Conservation (phyloP, 2,329 filamentous ascomycete species). For the Alternaria brassicicola region DNA sequence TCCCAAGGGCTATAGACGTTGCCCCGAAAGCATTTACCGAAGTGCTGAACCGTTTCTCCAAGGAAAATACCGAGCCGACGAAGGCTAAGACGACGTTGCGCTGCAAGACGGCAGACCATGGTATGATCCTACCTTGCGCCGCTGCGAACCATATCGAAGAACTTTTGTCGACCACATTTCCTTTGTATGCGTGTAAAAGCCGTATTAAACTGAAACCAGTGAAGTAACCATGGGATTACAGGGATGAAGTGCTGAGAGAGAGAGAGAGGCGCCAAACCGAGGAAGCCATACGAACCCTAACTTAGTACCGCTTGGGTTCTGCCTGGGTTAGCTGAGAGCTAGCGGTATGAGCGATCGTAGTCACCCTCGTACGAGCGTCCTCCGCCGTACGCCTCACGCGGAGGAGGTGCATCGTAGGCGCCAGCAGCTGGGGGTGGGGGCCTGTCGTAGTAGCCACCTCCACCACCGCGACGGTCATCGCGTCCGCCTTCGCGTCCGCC, state of each 20-base stretch:
- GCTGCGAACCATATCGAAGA: slow-evolving; percentile 46
- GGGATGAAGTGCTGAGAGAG: slow-evolving; percentile 38
- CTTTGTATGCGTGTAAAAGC: slow-evolving; percentile 40
- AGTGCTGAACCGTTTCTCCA: slow-evolving; percentile 49
- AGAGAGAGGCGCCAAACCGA: slow-evolving; percentile 34
- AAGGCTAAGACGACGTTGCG: slow-evolving; percentile 44
- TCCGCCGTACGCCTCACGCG: slow-evolving; percentile 47
- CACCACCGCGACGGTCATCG: slow-evolving; percentile 59
- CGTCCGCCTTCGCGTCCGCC: slow-evolving; percentile 52
- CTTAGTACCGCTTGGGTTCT: slow-evolving; percentile 49
- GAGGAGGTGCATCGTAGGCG: slow-evolving; percentile 46
- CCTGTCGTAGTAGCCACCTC: slow-evolving; percentile 63
- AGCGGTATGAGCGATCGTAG: slow-evolving; percentile 53
- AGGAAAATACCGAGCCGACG: slow-evolving; percentile 52
- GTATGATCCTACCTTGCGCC: slow-evolving; percentile 43
- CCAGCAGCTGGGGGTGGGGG: slow-evolving; percentile 53
- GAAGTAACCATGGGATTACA: slow-evolving; percentile 46
- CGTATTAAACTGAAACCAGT: slow-evolving; percentile 48
- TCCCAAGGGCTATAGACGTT: slow-evolving; percentile 42
- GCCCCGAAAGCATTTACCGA: slow-evolving; percentile 48
- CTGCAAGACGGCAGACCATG: slow-evolving; percentile 43
- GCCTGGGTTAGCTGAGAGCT: slow-evolving; percentile 40
- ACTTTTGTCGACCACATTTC: slow-evolving; percentile 50
- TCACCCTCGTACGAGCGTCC: slow-evolving; percentile 52
- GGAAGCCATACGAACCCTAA: slow-evolving; percentile 33